phyloP scores from a whole-genome alignment of 129 eudicot genomes.

The sunflower (Helianthus annuus) region HanXRQr2.0-SUNRISE NC_035438.2:91577329-91577828 shows the following conservation, averaged over 20 bases:
- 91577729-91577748: background rate
- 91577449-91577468: slow-evolving; percentile 75
- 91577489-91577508: slow-evolving; percentile 98
- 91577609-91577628: slow-evolving; percentile 76
- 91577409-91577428: slow-evolving; percentile 22
- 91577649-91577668: slow-evolving; percentile 96
- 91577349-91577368: slow-evolving; percentile 74
- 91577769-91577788: background rate
- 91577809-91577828: slow-evolving; percentile 95
- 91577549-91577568: slow-evolving; percentile 90
- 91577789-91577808: slow-evolving; percentile 83
- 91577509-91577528: slow-evolving; percentile 97
- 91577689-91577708: slow-evolving; percentile 56
- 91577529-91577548: slow-evolving; percentile 96
- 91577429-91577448: slow-evolving; percentile 80
- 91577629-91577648: slow-evolving; percentile 87
- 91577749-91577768: background rate
- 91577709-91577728: slow-evolving; percentile 54
- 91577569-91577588: slow-evolving; percentile 80
- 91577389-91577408: background rate
- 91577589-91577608: slow-evolving; percentile 61
- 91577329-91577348: slow-evolving; percentile 80
- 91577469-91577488: slow-evolving; percentile 91
- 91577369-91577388: background rate
- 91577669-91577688: slow-evolving; percentile 89